phyloP scores from a whole-genome alignment of 306 rosid species.

The Trifolium dubium region DNA sequence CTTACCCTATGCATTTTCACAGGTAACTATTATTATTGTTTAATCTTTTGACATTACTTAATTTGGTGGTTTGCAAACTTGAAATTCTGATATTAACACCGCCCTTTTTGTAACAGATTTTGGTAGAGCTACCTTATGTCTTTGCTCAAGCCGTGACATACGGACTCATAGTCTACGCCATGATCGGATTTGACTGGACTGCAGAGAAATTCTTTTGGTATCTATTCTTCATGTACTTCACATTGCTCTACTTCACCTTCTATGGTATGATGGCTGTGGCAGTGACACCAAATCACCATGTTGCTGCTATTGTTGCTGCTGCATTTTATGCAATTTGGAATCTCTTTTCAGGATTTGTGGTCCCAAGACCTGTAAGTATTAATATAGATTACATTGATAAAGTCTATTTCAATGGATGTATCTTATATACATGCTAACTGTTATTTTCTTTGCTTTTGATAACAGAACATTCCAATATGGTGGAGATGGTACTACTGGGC shows the following conservation, averaged over 20 bases:
- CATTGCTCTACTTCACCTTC: constrained; percentile 67
- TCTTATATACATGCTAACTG: neutral
- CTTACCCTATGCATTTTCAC: constrained; percentile 68
- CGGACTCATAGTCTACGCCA: constrained; percentile 62
- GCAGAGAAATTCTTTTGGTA: constrained; percentile 64
- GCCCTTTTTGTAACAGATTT: constrained; percentile 13
- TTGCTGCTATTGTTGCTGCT: constrained; percentile 58
- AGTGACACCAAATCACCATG: constrained; percentile 65
- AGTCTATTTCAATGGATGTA: neutral
- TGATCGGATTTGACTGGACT: constrained; percentile 70
- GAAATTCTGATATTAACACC: neutral
- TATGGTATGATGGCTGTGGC: constrained; percentile 72
- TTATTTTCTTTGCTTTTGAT: neutral
- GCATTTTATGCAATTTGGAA: constrained; percentile 67
- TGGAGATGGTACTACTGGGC: constrained; percentile 89
- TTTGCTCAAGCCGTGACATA: constrained; percentile 54
- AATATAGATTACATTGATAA: neutral
- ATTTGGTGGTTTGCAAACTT: neutral
- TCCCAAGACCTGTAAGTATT: constrained; percentile 60
- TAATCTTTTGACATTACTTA: neutral
- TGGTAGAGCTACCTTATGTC: constrained; percentile 48
- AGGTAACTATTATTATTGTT: constrained; percentile 44
- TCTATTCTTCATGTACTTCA: constrained; percentile 62
- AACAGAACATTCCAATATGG: constrained; percentile 61
- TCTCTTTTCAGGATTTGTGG: constrained; percentile 66